Base-by-base conservation (phyloP, 352 stramenopile genomes). In the Achlya hypogyna region DNA sequence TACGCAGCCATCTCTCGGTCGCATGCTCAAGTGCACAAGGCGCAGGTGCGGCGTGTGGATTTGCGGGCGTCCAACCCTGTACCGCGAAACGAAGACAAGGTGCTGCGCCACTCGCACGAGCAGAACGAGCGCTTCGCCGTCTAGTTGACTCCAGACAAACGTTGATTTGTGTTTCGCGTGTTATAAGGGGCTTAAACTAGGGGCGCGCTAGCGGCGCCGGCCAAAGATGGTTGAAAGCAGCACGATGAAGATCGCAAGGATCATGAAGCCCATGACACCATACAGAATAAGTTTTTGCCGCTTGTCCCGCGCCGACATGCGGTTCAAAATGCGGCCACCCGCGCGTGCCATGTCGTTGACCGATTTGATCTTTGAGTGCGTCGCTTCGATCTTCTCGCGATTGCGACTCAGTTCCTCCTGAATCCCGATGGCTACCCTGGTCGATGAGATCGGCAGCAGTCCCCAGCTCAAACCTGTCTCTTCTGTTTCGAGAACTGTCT, bases 161-260 rank as follows among this genome's bases (percentile, higher is more conserved):
- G 12, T 14, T 49, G 12, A 49, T 20, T 20, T 49, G 40, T 20
- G 20, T 20, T 20, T 49, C 40, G 14, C 40, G 20, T 20, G 14
- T 20, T 49, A 14, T 20, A 14, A n/a, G n/a, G n/a, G n/a, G n/a
- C n/a, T n/a, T n/a, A n/a, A n/a, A n/a, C n/a, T n/a, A n/a, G n/a
- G n/a, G n/a, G n/a, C n/a, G 2, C 2, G 25, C 31, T 56, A 56
- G 25, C 31, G 25, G n/a, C 25, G 31, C 25, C 49, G 49, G 29
- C 53, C 42, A 75, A 94, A 94, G 69, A 94, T 89, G 52, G 84
- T 84, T 77, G 91, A 93, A 78, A 93, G 93, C 75, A 94, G 89
- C 63, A 94, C 75, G 64, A 94, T 72, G 12, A 94, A 53, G 69
- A 94, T 94, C 34, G 86, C 86, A 63, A 94, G 53, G 58, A 79